Percentiles rank a stretch among this genome's conserved stretches.
These are phyloP conservation scores for Paraconiothyrium brasiliense DNA, from an alignment of 2,329 filamentous ascomycete species.

Conservation along the genomic window DNA sequence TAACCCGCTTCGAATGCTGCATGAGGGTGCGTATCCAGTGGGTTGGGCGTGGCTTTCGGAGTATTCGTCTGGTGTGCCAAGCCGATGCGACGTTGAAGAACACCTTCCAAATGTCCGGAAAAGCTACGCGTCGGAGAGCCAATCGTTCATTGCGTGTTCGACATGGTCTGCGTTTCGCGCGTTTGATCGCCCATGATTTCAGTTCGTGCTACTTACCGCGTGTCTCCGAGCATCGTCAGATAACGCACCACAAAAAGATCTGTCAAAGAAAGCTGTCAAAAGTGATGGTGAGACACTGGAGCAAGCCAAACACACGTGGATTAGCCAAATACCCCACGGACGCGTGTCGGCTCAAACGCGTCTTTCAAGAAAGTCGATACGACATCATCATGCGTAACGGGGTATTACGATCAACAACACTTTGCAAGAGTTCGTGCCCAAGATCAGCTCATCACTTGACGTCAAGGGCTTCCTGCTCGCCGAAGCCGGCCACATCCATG, in stretches of 20 bases:
- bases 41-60: conserved; percentile 3
- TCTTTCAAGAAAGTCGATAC: conserved; percentile 13
- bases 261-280: conserved; percentile 9
- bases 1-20: conserved; percentile 7
- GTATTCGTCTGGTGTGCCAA: conserved; percentile 21
- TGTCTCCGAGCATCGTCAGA: background rate
- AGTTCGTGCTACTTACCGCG: conserved; percentile 18
- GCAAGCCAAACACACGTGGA: conserved; percentile 18
- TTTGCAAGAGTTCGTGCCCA: conserved; percentile 28
- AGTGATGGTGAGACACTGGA: background rate
- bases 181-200: conserved; percentile 13
- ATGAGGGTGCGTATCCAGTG: background rate
- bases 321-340: background rate
- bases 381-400: conserved; percentile 21
- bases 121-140: conserved; percentile 2
- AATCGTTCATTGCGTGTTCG: background rate
- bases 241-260: background rate
- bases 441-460: conserved; percentile 35
- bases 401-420: conserved; percentile 42
- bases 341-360: conserved; percentile 22
- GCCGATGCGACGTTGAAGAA: conserved; percentile 2
- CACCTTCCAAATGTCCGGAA: conserved; percentile 3
- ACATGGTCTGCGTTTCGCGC: background rate
- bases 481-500: conserved; percentile 22
- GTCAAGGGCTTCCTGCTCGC: conserved; percentile 29